Percentiles rank a stretch among this genome's conserved stretches.
phyloP scores from a whole-genome alignment of 352 stramenopile species.

The Pythium oligandrum region DNA sequence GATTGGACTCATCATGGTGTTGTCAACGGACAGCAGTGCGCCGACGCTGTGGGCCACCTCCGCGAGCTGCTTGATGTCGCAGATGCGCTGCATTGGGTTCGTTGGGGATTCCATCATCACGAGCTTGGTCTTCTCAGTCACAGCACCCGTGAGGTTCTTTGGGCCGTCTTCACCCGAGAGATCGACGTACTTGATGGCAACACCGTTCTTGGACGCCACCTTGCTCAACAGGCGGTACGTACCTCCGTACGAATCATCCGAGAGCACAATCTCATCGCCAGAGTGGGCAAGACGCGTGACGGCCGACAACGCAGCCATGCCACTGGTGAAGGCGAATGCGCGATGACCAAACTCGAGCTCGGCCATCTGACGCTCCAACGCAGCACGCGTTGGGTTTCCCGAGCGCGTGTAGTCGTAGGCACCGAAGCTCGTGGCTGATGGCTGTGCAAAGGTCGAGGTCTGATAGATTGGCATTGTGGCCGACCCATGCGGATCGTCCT shows the following conservation, averaged over 20 bases:
- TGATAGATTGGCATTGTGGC: conserved; percentile 92
- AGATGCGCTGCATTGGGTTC: conserved; percentile 95
- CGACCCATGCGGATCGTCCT: conserved; percentile 87
- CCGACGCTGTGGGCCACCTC: conserved; percentile 76
- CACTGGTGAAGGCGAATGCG: conserved; percentile 90
- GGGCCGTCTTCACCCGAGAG: conserved; percentile 60
- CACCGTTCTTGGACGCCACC: conserved; percentile 80
- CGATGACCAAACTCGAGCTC: conserved; percentile 66
- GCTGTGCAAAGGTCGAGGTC: conserved; percentile 88
- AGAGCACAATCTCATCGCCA: conserved; percentile 92
- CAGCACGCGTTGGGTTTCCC: conserved; percentile 91
- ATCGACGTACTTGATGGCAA: conserved; percentile 81
- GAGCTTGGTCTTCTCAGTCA: conserved; percentile 85
- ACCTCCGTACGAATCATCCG: conserved; percentile 95
- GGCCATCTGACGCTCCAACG: conserved; percentile 91
- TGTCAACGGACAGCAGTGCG: conserved; percentile 90
- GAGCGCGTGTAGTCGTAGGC: conserved; percentile 94
- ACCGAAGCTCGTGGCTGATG: conserved; percentile 84
- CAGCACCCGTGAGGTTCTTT: conserved; percentile 52
- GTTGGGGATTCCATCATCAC: conserved; percentile 97
- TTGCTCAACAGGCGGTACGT: conserved; percentile 91
- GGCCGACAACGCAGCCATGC: conserved; percentile 94
- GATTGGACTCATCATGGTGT: conserved; percentile 96
- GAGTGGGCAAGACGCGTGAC: conserved; percentile 87
- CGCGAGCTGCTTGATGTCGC: conserved; percentile 87